Base-by-base conservation (phyloP, 2,329 filamentous ascomycete genomes). In the Cladosporium velox region DNA sequence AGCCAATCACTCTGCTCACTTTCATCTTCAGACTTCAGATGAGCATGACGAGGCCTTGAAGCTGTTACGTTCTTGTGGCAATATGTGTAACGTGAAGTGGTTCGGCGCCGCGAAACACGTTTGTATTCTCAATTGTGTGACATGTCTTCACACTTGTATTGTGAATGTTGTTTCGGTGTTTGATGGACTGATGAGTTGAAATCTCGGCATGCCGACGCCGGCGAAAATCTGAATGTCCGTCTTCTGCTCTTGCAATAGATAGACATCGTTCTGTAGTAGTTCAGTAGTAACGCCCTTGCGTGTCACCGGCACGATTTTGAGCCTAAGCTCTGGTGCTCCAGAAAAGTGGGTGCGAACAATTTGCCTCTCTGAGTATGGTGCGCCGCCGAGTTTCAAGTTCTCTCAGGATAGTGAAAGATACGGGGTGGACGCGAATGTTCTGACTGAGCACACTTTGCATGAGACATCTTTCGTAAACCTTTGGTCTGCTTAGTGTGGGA, bases 201-300 rank as follows among this genome's bases (percentile, higher is more conserved):
- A 32, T 7, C 35, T 58, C 54, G 54, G 54, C 32, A 38, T 58
- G 54, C 54, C 54, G 54, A 58, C 2, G 32, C n/a, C 32, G 54
- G 54, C 54, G 28, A 2, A 38, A 58, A 18, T 12, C 12, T 2
- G 12, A 18, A 58, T 10, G n/a, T 34, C 21, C 4, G 18, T n/a
- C 24, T 58, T 35, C 7, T 38, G 54, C 15, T 38, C 6, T 58
- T 38, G 34, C 28, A 32, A 32, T 15, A 10, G 15, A 11, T 14
- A 4, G 2, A 32, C 18, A 15, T 15, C 28, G 7, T 32, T n/a
- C 24, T 32, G 30, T 30, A 1, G 5, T 54, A 54, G 49, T 32
- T 4, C n/a, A 1, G 5, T 54, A 54, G 49, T 21, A n/a, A 54
- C 14, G 21, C 5, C 26, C 15, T 26, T 2, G 3, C 8, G 51